phyloP scores from a whole-genome alignment of 2,329 filamentous ascomycete genomes.

The Massarina eburnea region DNA sequence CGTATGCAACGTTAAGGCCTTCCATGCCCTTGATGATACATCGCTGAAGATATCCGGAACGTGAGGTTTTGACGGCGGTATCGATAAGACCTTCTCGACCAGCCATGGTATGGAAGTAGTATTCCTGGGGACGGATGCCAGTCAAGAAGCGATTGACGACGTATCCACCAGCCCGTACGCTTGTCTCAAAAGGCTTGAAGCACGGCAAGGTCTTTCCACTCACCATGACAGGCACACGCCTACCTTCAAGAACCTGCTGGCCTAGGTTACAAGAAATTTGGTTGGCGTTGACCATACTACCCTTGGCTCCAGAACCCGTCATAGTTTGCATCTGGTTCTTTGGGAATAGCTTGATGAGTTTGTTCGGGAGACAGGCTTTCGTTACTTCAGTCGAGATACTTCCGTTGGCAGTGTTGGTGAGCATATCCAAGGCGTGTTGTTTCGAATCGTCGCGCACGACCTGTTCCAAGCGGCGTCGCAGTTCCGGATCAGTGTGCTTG shows the following conservation, averaged over 20 bases:
- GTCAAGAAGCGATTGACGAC: slow-evolving; percentile 97
- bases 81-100: slow-evolving; percentile 97
- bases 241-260: slow-evolving; percentile 93
- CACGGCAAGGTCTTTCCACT: slow-evolving; percentile 95
- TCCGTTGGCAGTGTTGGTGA: slow-evolving; percentile 73
- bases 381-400: slow-evolving; percentile 79
- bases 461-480: slow-evolving; percentile 79
- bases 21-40: slow-evolving; percentile 99
- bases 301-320: slow-evolving; percentile 96
- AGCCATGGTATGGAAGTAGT: slow-evolving; percentile 99
- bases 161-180: slow-evolving; percentile 87
- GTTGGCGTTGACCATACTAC: slow-evolving; percentile 89
- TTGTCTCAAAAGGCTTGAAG: slow-evolving; percentile 88
- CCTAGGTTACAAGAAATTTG: slow-evolving; percentile 97
- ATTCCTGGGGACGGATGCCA: slow-evolving; percentile 94
- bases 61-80: slow-evolving; percentile 96
- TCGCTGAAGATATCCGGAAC: slow-evolving; percentile 93
- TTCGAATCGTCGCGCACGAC: slow-evolving; percentile 90
- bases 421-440: slow-evolving; percentile 83
- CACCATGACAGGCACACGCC: slow-evolving; percentile 94
- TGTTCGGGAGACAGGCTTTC: slow-evolving; percentile 73
- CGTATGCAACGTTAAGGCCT: slow-evolving; percentile 87
- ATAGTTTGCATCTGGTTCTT: slow-evolving; percentile 99
- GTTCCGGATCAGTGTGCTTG: slow-evolving; percentile 66
- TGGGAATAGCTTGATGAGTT: slow-evolving; percentile 88